Evolutionary conservation across 805 yeast genomes (phyloP).

Genomic region (Candida coquimbonensis): DNA sequence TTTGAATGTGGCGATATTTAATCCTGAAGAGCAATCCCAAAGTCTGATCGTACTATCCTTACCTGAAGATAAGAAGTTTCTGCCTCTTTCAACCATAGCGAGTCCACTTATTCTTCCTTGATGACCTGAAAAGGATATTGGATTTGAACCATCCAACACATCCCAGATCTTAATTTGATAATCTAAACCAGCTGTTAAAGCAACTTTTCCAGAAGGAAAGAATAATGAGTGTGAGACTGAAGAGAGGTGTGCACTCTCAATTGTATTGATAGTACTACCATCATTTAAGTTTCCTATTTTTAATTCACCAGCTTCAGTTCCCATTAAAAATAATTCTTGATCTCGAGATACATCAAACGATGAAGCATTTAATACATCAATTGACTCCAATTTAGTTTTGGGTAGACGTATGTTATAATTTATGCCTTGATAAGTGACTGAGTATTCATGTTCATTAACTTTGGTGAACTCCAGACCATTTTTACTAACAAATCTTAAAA

Average conservation of each 20-base stretch:
- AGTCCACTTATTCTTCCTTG: slow-evolving; percentile 40
- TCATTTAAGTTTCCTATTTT: slow-evolving; percentile 9
- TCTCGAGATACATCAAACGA: slow-evolving; percentile 28
- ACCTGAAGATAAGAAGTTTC: slow-evolving; percentile 55
- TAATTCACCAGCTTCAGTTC: slow-evolving; percentile 29
- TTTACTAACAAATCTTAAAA: slow-evolving; percentile 10
- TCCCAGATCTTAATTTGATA: slow-evolving; percentile 58
- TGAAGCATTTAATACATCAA: slow-evolving; percentile 11
- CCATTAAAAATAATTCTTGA: slow-evolving; percentile 25
- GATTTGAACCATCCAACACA: slow-evolving; percentile 35
- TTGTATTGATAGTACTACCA: not conserved
- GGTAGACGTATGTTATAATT: slow-evolving; percentile 14
- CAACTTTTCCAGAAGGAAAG: slow-evolving; percentile 62
- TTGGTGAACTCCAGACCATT: slow-evolving; percentile 11
- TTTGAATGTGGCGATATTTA: slow-evolving; percentile 32
- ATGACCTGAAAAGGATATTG: slow-evolving; percentile 48
- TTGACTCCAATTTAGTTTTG: not conserved
- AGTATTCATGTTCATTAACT: not conserved
- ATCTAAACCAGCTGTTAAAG: slow-evolving; percentile 55
- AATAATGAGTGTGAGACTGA: slow-evolving; percentile 38
- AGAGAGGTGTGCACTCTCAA: slow-evolving; percentile 42
- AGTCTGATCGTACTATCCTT: slow-evolving; percentile 48
- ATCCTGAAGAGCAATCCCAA: slow-evolving; percentile 67
- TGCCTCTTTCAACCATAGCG: slow-evolving; percentile 52
- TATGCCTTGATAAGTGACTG: slow-evolving; percentile 6